These are phyloP conservation scores for Salix dunnii DNA, from an alignment of 345 rosid genomes.

Conservation along the genomic window DNA sequence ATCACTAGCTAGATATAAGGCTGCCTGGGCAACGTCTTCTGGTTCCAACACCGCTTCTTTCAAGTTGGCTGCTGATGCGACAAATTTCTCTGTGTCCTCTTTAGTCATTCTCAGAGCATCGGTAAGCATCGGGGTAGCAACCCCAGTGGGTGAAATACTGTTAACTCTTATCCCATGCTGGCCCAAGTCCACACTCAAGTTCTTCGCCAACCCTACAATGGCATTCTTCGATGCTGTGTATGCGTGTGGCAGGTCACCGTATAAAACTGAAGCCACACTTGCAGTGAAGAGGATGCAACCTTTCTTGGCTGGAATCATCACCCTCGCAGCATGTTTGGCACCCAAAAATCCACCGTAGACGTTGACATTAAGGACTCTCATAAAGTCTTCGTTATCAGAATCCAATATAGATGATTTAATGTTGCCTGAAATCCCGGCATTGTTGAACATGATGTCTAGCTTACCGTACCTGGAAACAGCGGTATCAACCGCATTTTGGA, in stretches of 20 bases:
- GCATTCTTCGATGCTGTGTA: slow-evolving; percentile 23
- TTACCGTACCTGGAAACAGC: slow-evolving; percentile 23
- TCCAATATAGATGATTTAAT: background rate
- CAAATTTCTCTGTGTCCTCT: background rate
- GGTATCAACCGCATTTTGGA: slow-evolving; percentile 21
- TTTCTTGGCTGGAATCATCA: slow-evolving; percentile 19
- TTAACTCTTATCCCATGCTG: slow-evolving; percentile 26
- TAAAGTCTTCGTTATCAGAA: slow-evolving; percentile 3
- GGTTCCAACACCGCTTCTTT: slow-evolving; percentile 1
- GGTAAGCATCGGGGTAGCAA: background rate
- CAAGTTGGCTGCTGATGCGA: background rate
- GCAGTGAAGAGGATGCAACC: slow-evolving; percentile 28
- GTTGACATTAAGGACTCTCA: slow-evolving; percentile 17
- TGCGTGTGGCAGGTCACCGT: background rate
- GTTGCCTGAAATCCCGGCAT: slow-evolving; percentile 19
- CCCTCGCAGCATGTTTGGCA: slow-evolving; percentile 36
- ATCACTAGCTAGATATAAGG: slow-evolving; percentile 20
- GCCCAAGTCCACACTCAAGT: slow-evolving; percentile 17
- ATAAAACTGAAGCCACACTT: slow-evolving; percentile 2
- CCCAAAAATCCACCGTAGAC: slow-evolving; percentile 18
- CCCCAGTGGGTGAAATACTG: slow-evolving; percentile 15
- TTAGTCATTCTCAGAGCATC: background rate
- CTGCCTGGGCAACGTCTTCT: slow-evolving; percentile 25
- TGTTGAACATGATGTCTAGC: slow-evolving; percentile 35
- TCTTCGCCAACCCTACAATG: slow-evolving; percentile 13